phyloP scores from a whole-genome alignment of 352 stramenopile species.

The Chrysophaeum taylorii region DNA sequence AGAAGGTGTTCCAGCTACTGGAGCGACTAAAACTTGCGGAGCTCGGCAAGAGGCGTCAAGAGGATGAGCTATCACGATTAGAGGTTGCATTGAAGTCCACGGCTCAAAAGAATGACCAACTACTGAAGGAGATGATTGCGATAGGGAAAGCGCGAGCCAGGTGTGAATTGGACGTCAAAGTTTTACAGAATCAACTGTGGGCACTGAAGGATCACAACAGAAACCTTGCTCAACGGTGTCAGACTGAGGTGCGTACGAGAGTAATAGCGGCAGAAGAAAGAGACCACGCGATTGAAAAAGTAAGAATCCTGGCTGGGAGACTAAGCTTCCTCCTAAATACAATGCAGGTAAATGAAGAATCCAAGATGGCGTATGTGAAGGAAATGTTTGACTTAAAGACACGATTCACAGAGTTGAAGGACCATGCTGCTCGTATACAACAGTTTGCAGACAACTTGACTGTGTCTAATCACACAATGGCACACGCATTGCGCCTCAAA shows the following conservation, averaged over 20 bases:
- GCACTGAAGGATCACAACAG: conserved; percentile 87
- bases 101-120: conserved; percentile 82
- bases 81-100: conserved; percentile 78
- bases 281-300: conserved; percentile 79
- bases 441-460: conserved; percentile 71
- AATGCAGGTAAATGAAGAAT: conserved; percentile 86
- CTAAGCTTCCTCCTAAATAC: conserved; percentile 88
- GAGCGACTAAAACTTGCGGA: conserved; percentile 88
- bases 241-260: conserved; percentile 75
- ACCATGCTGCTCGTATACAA: conserved; percentile 69
- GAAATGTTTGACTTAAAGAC: conserved; percentile 84
- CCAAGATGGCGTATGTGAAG: conserved; percentile 71
- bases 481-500: conserved; percentile 66
- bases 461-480: conserved; percentile 79
- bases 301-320: conserved; percentile 76
- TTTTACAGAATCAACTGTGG: conserved; percentile 79
- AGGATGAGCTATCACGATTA: conserved; percentile 80
- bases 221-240: conserved; percentile 76
- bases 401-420: conserved; percentile 69
- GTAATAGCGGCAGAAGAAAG: conserved; percentile 75
- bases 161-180: conserved; percentile 80
- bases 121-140: conserved; percentile 80
- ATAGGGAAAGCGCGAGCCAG: conserved; percentile 81
- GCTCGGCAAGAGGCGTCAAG: conserved; percentile 84
- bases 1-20: conserved; percentile 89